Evolutionary conservation across 345 rosid genomes (phyloP), one percentile per base, ranked within the genome.

Genomic region (Eutrema japonicum): DNA sequence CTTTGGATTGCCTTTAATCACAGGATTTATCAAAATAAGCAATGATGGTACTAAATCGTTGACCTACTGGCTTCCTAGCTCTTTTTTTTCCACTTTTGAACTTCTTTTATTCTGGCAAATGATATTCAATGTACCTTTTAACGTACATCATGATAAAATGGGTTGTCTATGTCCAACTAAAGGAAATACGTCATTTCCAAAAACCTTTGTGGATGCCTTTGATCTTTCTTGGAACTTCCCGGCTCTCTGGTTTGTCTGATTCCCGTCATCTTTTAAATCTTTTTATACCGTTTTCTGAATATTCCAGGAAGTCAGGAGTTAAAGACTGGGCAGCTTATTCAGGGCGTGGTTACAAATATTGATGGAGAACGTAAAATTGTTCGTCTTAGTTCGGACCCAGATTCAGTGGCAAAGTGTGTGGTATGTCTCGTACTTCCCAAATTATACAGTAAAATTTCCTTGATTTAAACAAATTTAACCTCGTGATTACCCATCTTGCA

Each of bases 321-420:
- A 55, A 87, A 83, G 79, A 67, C 66, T 5, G 92, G 99, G 64
- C 85, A 90, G 70, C 85, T 89, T 70, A 68, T 95, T 69, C 93
- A 95, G 80, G 96, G 96, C 10, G 85, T 90, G 64, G 88, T 92
- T 74, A 85, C 71, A 71, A 85, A 79, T 55, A 80, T 91, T 33
- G 99, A 95, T 82, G 89, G 79, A 81, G 81, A 70, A 38, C 92
- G 87, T 10, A 95, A 85, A 87, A 83, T 92, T 73, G 83, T 92
- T 71, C 81, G 76, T 82, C 80, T 92, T 66, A 85, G 85, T 80
- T 79, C 93, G 58, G 88, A 88, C 64, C 83, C 84, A 18, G 96
- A 88, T 55, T 63, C 81, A 16, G 86, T 90, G 75, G 84, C 96
- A 16, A 95, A 92, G 80, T 79, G 69, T 76, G 87, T 87, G 84